phyloP scores from a whole-genome alignment of 2,329 filamentous ascomycete species.

The Rhynchosporium agropyri region DNA sequence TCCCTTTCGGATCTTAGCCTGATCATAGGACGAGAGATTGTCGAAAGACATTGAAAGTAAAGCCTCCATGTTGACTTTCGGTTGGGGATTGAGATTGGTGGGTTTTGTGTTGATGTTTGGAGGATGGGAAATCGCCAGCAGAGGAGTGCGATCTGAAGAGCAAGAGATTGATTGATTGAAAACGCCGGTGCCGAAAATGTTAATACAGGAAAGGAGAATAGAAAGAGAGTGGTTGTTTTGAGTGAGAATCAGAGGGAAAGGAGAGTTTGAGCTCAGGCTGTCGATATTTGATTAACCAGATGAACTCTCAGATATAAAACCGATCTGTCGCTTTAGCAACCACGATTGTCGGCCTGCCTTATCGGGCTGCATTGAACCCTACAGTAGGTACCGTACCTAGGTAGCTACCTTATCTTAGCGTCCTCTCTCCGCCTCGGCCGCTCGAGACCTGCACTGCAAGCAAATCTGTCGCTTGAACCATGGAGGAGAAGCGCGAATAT shows the following conservation, averaged over 20 bases:
- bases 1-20: constrained; percentile 88
- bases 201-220: constrained; percentile 43
- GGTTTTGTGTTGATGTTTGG: constrained; percentile 22
- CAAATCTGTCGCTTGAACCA: constrained; percentile 12
- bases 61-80: constrained; percentile 71
- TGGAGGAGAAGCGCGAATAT: neutral
- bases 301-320: neutral
- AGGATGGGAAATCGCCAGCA: constrained; percentile 20
- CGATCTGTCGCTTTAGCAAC: neutral
- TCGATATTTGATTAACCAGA: constrained; percentile 1
- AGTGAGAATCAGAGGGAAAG: neutral
- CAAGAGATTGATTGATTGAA: constrained; percentile 17
- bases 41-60: constrained; percentile 92
- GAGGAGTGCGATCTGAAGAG: constrained; percentile 13
- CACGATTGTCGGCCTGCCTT: constrained; percentile 8
- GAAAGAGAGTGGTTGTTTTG: constrained; percentile 22
- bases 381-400: too few species aligned
- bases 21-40: constrained; percentile 80
- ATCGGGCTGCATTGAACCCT: constrained; percentile 7
- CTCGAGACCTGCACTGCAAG: constrained; percentile 15
- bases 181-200: constrained; percentile 30
- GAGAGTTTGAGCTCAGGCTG: constrained; percentile 8
- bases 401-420: constrained; percentile 9
- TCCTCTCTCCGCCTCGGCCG: neutral
- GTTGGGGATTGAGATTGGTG: constrained; percentile 19